Evolutionary conservation across 169 alveolate species (phyloP).

Genomic region (Babesia bovis): DNA sequence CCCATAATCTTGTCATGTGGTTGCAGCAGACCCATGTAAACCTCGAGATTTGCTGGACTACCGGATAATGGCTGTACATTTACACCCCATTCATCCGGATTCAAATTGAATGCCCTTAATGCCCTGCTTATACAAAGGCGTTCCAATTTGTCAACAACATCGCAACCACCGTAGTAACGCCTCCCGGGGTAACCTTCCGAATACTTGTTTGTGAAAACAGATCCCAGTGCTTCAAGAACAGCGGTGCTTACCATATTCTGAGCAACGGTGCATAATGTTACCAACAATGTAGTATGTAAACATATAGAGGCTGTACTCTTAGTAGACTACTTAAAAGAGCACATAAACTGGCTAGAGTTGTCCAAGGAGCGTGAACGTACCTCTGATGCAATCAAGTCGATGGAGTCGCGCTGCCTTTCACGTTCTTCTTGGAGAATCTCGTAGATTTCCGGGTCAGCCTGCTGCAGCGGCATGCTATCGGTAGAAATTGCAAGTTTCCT

Average conservation of each 20-base stretch:
- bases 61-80: conserved; percentile 97
- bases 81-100: conserved; percentile 95
- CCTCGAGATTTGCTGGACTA: conserved; percentile 96
- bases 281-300: not conserved
- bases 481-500: conserved; percentile 28
- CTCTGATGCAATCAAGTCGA: conserved; percentile 85
- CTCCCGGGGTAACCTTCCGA: conserved; percentile 97
- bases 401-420: conserved; percentile 77
- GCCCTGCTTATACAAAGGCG: conserved; percentile 90
- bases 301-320: not conserved
- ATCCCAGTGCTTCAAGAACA: conserved; percentile 90
- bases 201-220: conserved; percentile 90
- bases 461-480: conserved; percentile 64
- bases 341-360: not conserved
- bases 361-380: conserved; percentile 38
- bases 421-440: conserved; percentile 77
- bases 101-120: conserved; percentile 88
- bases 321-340: too few species aligned
- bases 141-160: conserved; percentile 86
- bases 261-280: not conserved
- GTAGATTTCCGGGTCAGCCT: conserved; percentile 80
- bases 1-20: conserved; percentile 97
- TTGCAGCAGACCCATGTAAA: conserved; percentile 90
- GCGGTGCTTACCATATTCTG: conserved; percentile 86
- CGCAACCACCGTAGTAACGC: conserved; percentile 91